phyloP scores from a whole-genome alignment of 2,329 filamentous ascomycete species.

The Kalaharituber pfeilii region DNA sequence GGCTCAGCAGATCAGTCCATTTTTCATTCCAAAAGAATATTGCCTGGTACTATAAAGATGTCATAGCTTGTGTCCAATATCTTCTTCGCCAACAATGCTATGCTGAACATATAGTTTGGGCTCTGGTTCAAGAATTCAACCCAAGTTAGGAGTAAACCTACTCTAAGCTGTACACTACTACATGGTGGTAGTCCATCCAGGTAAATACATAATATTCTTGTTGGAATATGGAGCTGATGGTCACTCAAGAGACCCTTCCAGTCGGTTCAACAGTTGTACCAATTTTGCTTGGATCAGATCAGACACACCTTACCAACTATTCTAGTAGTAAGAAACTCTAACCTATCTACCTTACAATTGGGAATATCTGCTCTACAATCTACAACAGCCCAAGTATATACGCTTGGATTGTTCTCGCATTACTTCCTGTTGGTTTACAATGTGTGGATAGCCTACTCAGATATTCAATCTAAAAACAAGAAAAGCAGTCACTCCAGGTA shows the following conservation, averaged over 20 bases:
- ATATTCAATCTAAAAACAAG: neutral
- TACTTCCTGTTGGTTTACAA: neutral
- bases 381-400: neutral
- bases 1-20: neutral
- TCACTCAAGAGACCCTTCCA: neutral
- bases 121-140: neutral
- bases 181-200: conserved; percentile 21
- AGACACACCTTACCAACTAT: neutral
- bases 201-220: conserved; percentile 3
- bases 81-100: neutral
- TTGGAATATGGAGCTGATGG: neutral
- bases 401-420: neutral
- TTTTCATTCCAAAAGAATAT: neutral
- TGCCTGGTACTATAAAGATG: neutral
- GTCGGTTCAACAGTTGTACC: neutral
- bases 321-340: neutral
- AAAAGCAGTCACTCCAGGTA: neutral
- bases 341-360: neutral
- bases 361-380: neutral
- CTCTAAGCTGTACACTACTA: conserved; percentile 2
- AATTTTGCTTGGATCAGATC: neutral
- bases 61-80: neutral
- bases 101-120: neutral
- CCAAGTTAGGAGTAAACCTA: neutral
- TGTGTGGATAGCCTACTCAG: neutral